Base-by-base conservation (phyloP, 768 basidiomycete genomes). In the Astraeus odoratus region DNA sequence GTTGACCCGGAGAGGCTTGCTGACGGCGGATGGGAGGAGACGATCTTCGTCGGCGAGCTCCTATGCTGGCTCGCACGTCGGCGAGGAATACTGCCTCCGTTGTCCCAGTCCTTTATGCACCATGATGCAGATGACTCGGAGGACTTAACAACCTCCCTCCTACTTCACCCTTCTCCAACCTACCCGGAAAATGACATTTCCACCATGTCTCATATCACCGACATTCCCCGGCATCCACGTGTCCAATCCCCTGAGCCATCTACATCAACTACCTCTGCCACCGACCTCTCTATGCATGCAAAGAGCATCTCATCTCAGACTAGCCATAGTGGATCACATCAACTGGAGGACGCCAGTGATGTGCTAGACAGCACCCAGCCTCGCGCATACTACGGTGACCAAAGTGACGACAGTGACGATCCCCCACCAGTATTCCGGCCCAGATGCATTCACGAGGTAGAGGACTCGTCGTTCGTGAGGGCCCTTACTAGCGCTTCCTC, bases 1-100 rank as follows among this genome's bases (percentile, higher is more conserved):
- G 60, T 88, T 27, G 85, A 89, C 48, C 85, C 85, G 1, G 65
- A 76, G 23, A 66, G 69, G 26, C 72, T 89, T 4, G 86, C 83
- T 0, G 62, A 68, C 3, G 85, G 86, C 0, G 76, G 73, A 41
- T 74, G 75, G 72, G 75, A 79, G 15, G 86, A 87, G 55, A 72
- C 77, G n/a, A 67, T 76, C 8, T 82, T 76, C 47, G 64, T 90
- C 8, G 84, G 73, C 0, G 71, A 81, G 56, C 64, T 86, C 3
- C 68, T 88, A 9, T 84, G 83, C 56, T 84, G 81, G 81, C 71
- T 87, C 18, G 83, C 77, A 0, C 65, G 68, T 44, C 66, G 67
- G 45, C 61, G 58, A 31, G 73, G 76, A 1, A 56, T 69, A 13
- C 33, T 63, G 13, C 53, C 55, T 1, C 57, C 45, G 4, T 41